Conservation (phyloP, 1,284 basidiomycete genomes). For the Melampsora occidentalis region DNA sequence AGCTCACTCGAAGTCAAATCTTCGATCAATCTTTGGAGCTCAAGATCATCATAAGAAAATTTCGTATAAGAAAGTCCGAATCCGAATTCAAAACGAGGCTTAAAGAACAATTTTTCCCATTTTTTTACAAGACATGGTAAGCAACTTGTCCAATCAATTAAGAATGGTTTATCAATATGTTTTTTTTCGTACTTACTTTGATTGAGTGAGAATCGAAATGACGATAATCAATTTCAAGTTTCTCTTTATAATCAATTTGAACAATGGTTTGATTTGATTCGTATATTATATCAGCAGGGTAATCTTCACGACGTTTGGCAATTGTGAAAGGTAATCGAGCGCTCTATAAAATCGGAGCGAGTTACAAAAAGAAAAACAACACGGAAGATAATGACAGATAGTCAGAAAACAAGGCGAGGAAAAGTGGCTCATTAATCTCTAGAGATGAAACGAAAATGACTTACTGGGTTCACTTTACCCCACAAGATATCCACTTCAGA, state of each 20-base stretch:
- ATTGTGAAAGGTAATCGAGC: slow-evolving; percentile 46
- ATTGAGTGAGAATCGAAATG: slow-evolving; percentile 45
- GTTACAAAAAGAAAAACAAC: background rate
- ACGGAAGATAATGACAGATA: background rate
- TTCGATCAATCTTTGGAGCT: background rate
- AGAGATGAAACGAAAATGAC: background rate
- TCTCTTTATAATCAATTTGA: slow-evolving; percentile 42
- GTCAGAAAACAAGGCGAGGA: background rate
- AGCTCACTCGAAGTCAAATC: background rate
- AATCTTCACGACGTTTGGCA: slow-evolving; percentile 37
- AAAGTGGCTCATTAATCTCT: background rate
- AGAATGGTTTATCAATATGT: background rate
- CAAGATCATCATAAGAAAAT: slow-evolving; percentile 17
- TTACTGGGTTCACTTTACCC: slow-evolving; percentile 41
- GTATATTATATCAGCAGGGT: slow-evolving; percentile 34
- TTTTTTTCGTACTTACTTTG: slow-evolving; percentile 11
- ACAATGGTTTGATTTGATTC: slow-evolving; percentile 17
- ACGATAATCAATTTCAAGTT: slow-evolving; percentile 44
- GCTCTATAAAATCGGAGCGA: slow-evolving; percentile 22
- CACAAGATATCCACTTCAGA: slow-evolving; percentile 41
- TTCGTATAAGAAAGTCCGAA: slow-evolving; percentile 42
- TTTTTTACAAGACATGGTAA: no score
- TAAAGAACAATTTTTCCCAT: no score
- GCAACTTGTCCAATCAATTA: background rate
- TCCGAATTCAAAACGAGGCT: slow-evolving; percentile 40